Conservation (phyloP, 176 grass and related monocot genomes). For the Bolboschoenus planiculmis region DNA sequence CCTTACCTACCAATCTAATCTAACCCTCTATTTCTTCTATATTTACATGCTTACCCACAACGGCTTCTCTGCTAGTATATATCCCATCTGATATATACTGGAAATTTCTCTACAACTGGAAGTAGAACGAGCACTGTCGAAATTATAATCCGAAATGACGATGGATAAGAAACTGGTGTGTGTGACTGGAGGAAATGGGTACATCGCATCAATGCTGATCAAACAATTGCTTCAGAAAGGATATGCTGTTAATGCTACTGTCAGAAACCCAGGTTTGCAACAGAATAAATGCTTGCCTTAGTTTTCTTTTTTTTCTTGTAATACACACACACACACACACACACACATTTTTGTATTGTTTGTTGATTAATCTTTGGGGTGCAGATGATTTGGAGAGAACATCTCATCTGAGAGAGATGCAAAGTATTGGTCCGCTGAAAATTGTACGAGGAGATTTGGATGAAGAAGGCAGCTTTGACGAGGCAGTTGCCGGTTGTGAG, state of each 20-base stretch:
- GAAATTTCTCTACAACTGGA: not conserved
- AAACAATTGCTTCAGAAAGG: conserved; percentile 54
- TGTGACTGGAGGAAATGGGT: conserved; percentile 64
- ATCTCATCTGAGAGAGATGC: conserved; percentile 44
- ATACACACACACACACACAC: not conserved
- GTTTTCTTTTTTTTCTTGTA: not conserved
- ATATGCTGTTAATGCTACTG: conserved; percentile 48
- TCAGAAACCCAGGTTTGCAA: conserved; percentile 47
- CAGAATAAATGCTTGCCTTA: not conserved
- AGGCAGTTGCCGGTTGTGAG: conserved; percentile 40
- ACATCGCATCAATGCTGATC: conserved; percentile 48
- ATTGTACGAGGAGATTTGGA: conserved; percentile 36
- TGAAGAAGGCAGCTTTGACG: conserved; percentile 63
- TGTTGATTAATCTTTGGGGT: not conserved
- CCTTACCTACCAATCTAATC: not conserved
- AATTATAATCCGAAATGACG: not conserved
- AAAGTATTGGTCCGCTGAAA: conserved; percentile 35
- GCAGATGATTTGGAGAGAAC: conserved; percentile 35
- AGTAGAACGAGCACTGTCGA: not conserved
- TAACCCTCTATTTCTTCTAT: not conserved
- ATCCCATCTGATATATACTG: not conserved
- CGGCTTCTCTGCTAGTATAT: not conserved
- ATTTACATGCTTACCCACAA: not conserved
- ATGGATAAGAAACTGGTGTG: conserved; percentile 33
- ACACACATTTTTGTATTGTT: conserved; percentile 1